These are phyloP conservation scores for Sesbania bispinosa DNA, from an alignment of 306 rosid genomes.

Conservation along the genomic window DNA sequence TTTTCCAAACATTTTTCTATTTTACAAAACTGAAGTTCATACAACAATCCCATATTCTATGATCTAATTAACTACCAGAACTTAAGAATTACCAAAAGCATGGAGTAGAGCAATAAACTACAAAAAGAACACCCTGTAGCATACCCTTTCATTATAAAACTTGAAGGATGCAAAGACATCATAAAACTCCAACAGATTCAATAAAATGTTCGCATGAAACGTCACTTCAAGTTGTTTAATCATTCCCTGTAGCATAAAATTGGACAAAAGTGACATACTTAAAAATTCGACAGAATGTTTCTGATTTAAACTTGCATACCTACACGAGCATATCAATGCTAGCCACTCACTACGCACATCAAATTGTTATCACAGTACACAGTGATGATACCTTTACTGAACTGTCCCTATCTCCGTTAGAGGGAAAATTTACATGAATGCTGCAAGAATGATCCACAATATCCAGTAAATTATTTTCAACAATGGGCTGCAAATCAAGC, in stretches of 20 bases:
- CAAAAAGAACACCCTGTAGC: not conserved
- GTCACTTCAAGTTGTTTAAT: slow-evolving; percentile 65
- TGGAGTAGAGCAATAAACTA: not conserved
- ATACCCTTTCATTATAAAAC: slow-evolving; percentile 78
- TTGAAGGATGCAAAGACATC: slow-evolving; percentile 53
- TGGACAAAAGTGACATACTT: not conserved
- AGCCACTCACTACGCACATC: slow-evolving; percentile 9
- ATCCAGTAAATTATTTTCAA: slow-evolving; percentile 34
- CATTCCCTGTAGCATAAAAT: slow-evolving; percentile 53
- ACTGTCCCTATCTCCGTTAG: slow-evolving; percentile 44
- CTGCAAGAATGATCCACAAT: slow-evolving; percentile 44
- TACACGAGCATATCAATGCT: slow-evolving; percentile 23
- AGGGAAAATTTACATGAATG: slow-evolving; percentile 56
- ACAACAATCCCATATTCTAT: not conserved
- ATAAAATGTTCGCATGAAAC: slow-evolving; percentile 46
- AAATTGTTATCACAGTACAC: slow-evolving; percentile 16
- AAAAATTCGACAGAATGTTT: not conserved
- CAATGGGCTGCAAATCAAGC: slow-evolving; percentile 48
- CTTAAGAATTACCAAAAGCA: not conserved
- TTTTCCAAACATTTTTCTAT: not conserved
- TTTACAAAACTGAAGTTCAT: not conserved
- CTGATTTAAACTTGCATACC: slow-evolving; percentile 14
- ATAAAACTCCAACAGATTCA: slow-evolving; percentile 46
- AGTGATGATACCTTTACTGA: slow-evolving; percentile 59
- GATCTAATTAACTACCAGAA: not conserved